Conservation (phyloP, 768 basidiomycete genomes). For the Agaricus sinodeliciosus region DNA sequence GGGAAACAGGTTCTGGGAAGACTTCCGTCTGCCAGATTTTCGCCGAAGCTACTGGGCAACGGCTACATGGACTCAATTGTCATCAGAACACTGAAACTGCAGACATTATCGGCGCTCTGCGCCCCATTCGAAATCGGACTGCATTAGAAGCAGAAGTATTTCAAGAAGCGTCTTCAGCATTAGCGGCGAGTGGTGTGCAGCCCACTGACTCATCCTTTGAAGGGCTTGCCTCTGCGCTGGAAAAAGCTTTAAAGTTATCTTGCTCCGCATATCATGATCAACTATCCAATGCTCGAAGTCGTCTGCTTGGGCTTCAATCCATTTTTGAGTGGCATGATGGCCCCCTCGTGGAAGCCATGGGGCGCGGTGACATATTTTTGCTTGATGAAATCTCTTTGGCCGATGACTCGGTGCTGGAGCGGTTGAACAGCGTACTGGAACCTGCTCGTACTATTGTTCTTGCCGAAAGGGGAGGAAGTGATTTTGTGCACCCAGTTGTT, state of each 20-base stretch:
- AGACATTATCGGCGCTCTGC: slow-evolving; percentile 89
- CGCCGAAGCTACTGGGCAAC: slow-evolving; percentile 56
- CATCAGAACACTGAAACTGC: slow-evolving; percentile 99
- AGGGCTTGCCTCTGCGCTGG: slow-evolving; percentile 21
- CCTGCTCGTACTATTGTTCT: slow-evolving; percentile 82
- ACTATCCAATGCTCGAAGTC: slow-evolving; percentile 36
- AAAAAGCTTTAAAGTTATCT: slow-evolving; percentile 19
- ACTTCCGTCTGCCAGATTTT: slow-evolving; percentile 94
- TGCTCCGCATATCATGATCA: slow-evolving; percentile 16
- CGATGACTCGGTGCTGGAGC: slow-evolving; percentile 96
- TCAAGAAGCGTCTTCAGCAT: slow-evolving; percentile 32
- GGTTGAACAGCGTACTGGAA: slow-evolving; percentile 96
- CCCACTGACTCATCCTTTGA: slow-evolving; percentile 18
- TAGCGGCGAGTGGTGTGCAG: slow-evolving; percentile 36
- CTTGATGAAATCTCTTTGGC: slow-evolving; percentile 97
- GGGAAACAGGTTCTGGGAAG: slow-evolving; percentile 96
- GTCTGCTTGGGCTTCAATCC: slow-evolving; percentile 48
- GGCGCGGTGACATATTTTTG: slow-evolving; percentile 73
- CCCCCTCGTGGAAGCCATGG: slow-evolving; percentile 93
- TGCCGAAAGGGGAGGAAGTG: slow-evolving; percentile 84
- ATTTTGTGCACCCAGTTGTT: slow-evolving; percentile 60
- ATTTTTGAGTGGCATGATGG: slow-evolving; percentile 98
- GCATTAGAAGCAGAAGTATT: slow-evolving; percentile 44
- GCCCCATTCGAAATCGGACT: slow-evolving; percentile 77
- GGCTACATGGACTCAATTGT: slow-evolving; percentile 77